phyloP scores from a whole-genome alignment of 805 yeast genomes.

The Candida broadrunensis region DNA sequence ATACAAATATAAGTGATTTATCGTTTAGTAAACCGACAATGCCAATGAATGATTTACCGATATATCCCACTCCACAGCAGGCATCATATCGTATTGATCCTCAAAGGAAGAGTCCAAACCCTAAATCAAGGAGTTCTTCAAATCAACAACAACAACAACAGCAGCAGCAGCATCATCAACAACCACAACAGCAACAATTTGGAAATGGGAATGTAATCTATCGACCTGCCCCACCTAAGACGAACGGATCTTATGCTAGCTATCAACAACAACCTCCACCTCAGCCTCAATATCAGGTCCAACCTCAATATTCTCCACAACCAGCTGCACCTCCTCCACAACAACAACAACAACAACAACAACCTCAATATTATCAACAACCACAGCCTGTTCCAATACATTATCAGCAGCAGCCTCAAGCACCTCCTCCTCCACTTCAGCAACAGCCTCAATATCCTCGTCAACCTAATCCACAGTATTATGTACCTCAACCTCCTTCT shows the following conservation, averaged over 20 bases:
- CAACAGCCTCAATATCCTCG: conserved; percentile 7
- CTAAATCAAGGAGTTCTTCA: conserved; percentile 6
- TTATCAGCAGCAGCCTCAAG: conserved; percentile 10
- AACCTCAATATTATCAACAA: neutral
- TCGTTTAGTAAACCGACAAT: no score
- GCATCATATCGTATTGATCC: conserved; percentile 25
- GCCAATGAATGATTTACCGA: conserved; percentile 41
- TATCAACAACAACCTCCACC: conserved; percentile 6
- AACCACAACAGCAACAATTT: conserved; percentile 5
- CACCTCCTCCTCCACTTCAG: conserved; percentile 7
- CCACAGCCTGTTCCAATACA: neutral
- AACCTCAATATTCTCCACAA: conserved; percentile 10
- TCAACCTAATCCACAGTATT: conserved; percentile 6
- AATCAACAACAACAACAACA: conserved; percentile 9
- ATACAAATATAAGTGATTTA: no score
- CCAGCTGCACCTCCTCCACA: conserved; percentile 8
- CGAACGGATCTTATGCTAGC: neutral
- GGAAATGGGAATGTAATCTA: neutral
- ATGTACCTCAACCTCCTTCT: conserved; percentile 6
- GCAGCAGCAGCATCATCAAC: conserved; percentile 8
- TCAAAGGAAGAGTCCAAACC: conserved; percentile 7
- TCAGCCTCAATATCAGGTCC: conserved; percentile 10
- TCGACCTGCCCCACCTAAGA: conserved; percentile 1
- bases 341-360: conserved; percentile 7
- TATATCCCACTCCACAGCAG: conserved; percentile 46